Conservation (phyloP, 352 stramenopile genomes). For the Pythium apleroticum region DNA sequence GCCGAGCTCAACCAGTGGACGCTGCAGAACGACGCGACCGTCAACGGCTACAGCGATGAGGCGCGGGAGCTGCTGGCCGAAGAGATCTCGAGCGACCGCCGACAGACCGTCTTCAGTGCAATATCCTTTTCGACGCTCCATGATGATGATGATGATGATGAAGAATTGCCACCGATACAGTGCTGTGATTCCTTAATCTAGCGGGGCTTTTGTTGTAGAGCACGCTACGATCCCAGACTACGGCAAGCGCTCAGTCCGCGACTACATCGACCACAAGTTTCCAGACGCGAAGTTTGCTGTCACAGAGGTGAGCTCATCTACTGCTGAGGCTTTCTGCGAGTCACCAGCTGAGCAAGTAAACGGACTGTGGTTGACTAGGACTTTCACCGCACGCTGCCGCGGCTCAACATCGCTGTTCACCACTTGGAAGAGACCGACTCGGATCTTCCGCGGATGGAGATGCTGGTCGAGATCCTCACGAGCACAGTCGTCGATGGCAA, state of each 20-base stretch:
- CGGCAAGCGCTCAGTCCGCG: conserved; percentile 63
- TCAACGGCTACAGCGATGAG: conserved; percentile 14
- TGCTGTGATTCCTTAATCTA: conserved; percentile 21
- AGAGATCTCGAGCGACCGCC: conserved; percentile 30
- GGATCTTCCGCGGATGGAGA: conserved; percentile 28
- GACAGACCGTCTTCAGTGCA: conserved; percentile 79
- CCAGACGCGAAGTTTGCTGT: conserved; percentile 55
- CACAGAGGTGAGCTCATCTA: conserved; percentile 47
- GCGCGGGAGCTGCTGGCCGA: conserved; percentile 20
- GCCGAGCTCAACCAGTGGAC: conserved; percentile 41
- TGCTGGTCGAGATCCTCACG: conserved; percentile 51
- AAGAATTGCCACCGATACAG: background rate
- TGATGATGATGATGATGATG: background rate
- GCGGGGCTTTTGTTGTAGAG: conserved; percentile 19
- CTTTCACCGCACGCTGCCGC: conserved; percentile 70
- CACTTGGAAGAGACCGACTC: conserved; percentile 45
- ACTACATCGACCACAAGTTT: conserved; percentile 81
- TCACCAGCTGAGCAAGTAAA: no score
- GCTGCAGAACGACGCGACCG: conserved; percentile 10
- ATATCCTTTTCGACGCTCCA: conserved; percentile 50
- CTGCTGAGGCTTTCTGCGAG: background rate
- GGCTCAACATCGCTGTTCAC: conserved; percentile 38
- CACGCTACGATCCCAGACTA: conserved; percentile 82
- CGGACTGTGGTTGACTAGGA: conserved; percentile 45
- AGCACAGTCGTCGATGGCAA: conserved; percentile 26